These are phyloP conservation scores for Coniferiporia weirii DNA, from an alignment of 1,284 basidiomycete species.

Conservation along the genomic window DNA sequence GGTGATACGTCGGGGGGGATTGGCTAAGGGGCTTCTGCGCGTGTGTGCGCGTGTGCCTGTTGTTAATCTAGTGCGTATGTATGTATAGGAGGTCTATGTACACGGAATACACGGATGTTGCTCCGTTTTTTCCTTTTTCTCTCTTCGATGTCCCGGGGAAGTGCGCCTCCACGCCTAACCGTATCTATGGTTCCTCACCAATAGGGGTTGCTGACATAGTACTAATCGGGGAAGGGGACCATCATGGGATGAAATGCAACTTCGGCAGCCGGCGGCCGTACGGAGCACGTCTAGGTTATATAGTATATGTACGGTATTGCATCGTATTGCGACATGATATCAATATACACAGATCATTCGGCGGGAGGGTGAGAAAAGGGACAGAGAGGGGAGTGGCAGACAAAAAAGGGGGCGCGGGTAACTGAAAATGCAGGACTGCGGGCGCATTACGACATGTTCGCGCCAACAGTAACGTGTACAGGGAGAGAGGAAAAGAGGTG, in stretches of 20 bases:
- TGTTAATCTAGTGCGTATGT: neutral
- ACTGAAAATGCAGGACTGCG: neutral
- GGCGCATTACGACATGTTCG: neutral
- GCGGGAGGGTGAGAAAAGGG: neutral
- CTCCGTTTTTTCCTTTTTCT: too few species aligned
- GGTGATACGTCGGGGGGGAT: neutral
- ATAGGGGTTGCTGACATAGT: neutral
- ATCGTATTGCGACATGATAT: neutral
- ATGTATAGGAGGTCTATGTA: neutral
- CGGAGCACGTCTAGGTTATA: neutral
- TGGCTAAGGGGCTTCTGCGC: neutral
- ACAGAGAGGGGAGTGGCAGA: neutral
- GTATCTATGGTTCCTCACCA: neutral
- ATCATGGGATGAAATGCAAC: too few species aligned
- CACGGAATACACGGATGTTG: too few species aligned
- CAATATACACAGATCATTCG: neutral
- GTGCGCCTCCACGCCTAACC: too few species aligned
- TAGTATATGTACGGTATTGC: neutral
- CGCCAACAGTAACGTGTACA: neutral
- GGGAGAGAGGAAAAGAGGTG: constrained; percentile 1
- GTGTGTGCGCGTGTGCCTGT: neutral
- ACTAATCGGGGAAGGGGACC: neutral
- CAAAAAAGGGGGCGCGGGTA: neutral
- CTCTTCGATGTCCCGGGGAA: too few species aligned
- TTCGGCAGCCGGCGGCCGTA: neutral